These are phyloP conservation scores for Lithocarpus polystachyus DNA, from an alignment of 306 rosid species.

Conservation along the genomic window DNA sequence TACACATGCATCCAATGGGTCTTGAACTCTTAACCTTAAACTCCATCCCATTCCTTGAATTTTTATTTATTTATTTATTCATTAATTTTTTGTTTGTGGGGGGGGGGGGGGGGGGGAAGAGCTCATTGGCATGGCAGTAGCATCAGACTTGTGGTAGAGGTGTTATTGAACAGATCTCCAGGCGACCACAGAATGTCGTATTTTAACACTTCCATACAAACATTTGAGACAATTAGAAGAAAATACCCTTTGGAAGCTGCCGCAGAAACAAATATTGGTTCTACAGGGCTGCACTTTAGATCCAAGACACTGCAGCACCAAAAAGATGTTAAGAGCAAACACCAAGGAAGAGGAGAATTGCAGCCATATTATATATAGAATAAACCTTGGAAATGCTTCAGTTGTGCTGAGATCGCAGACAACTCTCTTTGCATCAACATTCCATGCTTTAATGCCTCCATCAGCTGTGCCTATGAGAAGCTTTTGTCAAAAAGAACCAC, in stretches of 20 bases:
- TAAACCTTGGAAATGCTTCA: slow-evolving; percentile 80
- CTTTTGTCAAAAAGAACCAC: slow-evolving; percentile 53
- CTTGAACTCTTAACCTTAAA: too few species aligned
- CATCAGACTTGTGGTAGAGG: background rate
- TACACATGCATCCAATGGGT: too few species aligned
- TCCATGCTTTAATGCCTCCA: slow-evolving; percentile 95
- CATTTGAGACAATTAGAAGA: slow-evolving; percentile 5
- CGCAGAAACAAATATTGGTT: slow-evolving; percentile 89
- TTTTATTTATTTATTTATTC: too few species aligned
- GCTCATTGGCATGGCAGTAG: too few species aligned
- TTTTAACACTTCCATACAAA: slow-evolving; percentile 2
- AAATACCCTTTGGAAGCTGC: slow-evolving; percentile 92
- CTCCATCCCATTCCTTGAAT: too few species aligned
- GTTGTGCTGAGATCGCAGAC: slow-evolving; percentile 90
- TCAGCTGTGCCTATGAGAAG: slow-evolving; percentile 97
- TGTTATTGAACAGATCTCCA: slow-evolving; percentile 1
- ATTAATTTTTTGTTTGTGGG: too few species aligned
- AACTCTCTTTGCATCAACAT: slow-evolving; percentile 95
- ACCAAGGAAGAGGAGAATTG: slow-evolving; percentile 12
- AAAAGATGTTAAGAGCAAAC: slow-evolving; percentile 11
- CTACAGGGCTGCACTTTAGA: slow-evolving; percentile 95
- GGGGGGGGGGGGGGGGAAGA: too few species aligned
- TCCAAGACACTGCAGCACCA: slow-evolving; percentile 77
- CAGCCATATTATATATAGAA: slow-evolving; percentile 4
- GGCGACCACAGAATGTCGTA: background rate